A percentile compares a stretch with the other conserved stretches of the same genome.
Evolutionary conservation across 2,329 filamentous ascomycete genomes (phyloP).

Genomic region (Exophiala sideris): DNA sequence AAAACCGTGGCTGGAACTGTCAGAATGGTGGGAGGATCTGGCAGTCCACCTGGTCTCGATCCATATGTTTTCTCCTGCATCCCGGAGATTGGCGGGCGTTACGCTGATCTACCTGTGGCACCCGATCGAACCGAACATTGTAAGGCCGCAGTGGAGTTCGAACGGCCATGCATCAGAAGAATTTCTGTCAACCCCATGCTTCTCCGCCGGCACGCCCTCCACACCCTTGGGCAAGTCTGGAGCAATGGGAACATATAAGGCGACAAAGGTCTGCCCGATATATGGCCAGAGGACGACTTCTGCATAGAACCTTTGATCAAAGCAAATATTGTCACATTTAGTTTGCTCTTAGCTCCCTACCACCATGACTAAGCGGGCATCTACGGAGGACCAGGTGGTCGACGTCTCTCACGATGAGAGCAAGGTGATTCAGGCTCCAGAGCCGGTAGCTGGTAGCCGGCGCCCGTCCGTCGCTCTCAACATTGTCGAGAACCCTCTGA

Average conservation of each 20-base stretch:
- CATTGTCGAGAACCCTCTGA: conserved; percentile 47
- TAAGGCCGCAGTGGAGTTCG: neutral
- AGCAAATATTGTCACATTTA: neutral
- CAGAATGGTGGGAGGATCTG: neutral
- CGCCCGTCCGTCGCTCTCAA: conserved; percentile 45
- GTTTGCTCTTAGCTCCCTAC: neutral
- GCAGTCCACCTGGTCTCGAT: neutral
- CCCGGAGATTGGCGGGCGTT: neutral
- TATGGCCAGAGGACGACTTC: neutral
- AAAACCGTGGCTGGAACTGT: neutral
- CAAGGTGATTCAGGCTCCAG: neutral
- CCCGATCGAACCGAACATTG: neutral
- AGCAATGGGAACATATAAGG: neutral
- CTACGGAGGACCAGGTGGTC: neutral
- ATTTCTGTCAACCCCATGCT: no score
- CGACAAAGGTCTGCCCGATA: neutral
- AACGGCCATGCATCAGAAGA: neutral
- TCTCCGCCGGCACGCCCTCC: no score
- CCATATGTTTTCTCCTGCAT: neutral
- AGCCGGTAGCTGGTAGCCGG: conserved; percentile 25
- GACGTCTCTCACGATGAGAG: neutral
- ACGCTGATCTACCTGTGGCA: neutral
- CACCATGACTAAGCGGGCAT: neutral
- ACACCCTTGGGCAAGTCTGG: neutral
- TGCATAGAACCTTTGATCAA: neutral